Evolutionary conservation across 139 green algal species (phyloP).

Genomic region (Pseudopediastrum boryanum): DNA sequence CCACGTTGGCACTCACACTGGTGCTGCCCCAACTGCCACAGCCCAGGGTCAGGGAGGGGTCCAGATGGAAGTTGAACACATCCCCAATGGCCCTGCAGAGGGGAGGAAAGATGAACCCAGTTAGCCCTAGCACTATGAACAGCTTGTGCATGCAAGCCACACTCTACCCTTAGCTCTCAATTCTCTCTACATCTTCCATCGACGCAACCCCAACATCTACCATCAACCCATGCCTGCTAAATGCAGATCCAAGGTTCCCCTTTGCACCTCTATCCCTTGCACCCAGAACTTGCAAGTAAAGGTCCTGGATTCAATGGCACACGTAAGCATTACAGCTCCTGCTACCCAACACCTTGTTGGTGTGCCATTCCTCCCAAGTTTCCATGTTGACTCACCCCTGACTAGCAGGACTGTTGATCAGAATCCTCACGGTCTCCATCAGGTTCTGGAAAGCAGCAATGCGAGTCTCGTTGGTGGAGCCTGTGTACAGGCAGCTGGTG

Average conservation of each 20-base stretch:
- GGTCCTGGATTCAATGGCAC: neutral
- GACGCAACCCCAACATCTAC: too few relatives aligned
- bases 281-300: neutral
- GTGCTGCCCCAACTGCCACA: constrained; percentile 72
- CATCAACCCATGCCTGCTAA: too few relatives aligned
- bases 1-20: constrained; percentile 70
- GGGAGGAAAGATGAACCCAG: too few relatives aligned
- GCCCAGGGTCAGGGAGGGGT: constrained; percentile 75
- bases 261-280: too few relatives aligned
- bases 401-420: constrained; percentile 70
- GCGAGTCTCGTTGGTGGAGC: constrained; percentile 57
- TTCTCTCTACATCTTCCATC: too few relatives aligned
- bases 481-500: constrained; percentile 69
- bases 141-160: too few relatives aligned
- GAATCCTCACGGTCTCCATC: constrained; percentile 70
- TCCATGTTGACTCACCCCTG: constrained; percentile 47
- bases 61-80: constrained; percentile 78
- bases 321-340: too few relatives aligned
- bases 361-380: too few relatives aligned
- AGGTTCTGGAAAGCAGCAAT: constrained; percentile 47
- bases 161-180: too few relatives aligned
- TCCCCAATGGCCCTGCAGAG: constrained; percentile 58
- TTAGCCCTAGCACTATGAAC: too few relatives aligned
- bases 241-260: too few relatives aligned
- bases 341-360: too few relatives aligned